Percentiles rank a stretch among this genome's conserved stretches.
phyloP scores from a whole-genome alignment of 805 yeast species.

The Cyberlindnera sargentensis region DNA sequence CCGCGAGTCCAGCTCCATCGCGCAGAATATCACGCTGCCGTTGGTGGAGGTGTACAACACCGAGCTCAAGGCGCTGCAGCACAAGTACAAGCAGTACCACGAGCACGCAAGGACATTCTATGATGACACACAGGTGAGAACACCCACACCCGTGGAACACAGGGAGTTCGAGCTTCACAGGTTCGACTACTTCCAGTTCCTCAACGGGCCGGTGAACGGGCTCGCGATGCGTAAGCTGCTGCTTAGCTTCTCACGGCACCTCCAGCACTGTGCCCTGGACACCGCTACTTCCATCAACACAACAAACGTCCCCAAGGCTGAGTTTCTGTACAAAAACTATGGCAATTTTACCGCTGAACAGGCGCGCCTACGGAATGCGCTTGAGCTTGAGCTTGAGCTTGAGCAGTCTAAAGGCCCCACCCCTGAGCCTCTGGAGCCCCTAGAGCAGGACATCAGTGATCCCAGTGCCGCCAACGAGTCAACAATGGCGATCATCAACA shows the following conservation, averaged over 20 bases:
- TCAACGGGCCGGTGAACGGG: conserved; percentile 25
- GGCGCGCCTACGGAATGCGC: conserved; percentile 2
- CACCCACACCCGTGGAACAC: conserved; percentile 22
- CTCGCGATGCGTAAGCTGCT: conserved; percentile 13
- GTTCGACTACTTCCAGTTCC: conserved; percentile 38
- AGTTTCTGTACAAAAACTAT: conserved; percentile 9
- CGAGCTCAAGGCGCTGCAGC: conserved; percentile 12
- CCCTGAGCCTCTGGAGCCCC: background rate
- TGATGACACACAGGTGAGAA: background rate
- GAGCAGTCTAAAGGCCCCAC: background rate
- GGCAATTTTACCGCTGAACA: conserved; percentile 10
- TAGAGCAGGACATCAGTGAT: background rate
- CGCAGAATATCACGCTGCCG: conserved; percentile 14
- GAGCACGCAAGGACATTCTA: conserved; percentile 8
- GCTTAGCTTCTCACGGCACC: conserved; percentile 6
- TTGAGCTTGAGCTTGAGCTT: background rate
- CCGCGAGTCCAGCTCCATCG: conserved; percentile 12
- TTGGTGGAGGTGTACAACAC: conserved; percentile 13
- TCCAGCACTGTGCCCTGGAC: conserved; percentile 2
- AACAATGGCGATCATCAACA: background rate
- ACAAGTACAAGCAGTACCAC: conserved; percentile 9
- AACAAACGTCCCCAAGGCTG: conserved; percentile 9
- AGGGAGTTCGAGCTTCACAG: conserved; percentile 35
- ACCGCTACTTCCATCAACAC: background rate
- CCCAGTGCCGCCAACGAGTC: background rate